A percentile compares a stretch with the other conserved stretches of the same genome.
These are phyloP conservation scores for Penicillium sp. DNA, from an alignment of 2,329 filamentous ascomycete genomes.

Conservation along the genomic window DNA sequence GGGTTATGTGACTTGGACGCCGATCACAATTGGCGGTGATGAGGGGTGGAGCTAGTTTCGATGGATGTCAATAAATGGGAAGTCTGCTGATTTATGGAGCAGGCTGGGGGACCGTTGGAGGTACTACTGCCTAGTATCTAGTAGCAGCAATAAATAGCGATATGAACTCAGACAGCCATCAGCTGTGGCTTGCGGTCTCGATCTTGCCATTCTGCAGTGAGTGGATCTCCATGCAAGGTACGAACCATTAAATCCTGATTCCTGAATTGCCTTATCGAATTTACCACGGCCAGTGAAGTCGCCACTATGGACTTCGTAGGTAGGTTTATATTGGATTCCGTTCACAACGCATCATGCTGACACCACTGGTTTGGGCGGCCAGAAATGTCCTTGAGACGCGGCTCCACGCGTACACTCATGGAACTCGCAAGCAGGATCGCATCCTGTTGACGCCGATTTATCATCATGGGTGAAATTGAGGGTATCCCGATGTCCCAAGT, in stretches of 20 bases:
- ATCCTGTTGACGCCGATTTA: slow-evolving; percentile 23
- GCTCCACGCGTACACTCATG: slow-evolving; percentile 21
- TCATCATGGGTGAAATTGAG: slow-evolving; percentile 24
- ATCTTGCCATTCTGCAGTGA: slow-evolving; percentile 14
- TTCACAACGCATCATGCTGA: neutral
- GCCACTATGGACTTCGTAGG: slow-evolving; percentile 32
- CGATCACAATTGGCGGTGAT: slow-evolving; percentile 17
- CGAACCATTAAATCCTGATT: neutral
- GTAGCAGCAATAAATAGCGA: neutral
- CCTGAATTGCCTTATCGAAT: too few species aligned
- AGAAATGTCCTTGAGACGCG: slow-evolving; percentile 23
- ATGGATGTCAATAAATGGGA: neutral
- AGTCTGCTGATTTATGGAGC: too few species aligned
- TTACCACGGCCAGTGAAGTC: slow-evolving; percentile 39
- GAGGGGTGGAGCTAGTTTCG: slow-evolving; percentile 6
- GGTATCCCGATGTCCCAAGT: slow-evolving; percentile 26
- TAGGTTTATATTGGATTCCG: slow-evolving; percentile 2
- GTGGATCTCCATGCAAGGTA: slow-evolving; percentile 19
- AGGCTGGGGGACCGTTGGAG: too few species aligned
- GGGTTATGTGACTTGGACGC: slow-evolving; percentile 16
- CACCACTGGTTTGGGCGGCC: slow-evolving; percentile 10
- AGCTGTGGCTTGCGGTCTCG: slow-evolving; percentile 12
- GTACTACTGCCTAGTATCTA: neutral
- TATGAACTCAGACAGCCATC: slow-evolving; percentile 12
- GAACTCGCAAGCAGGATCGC: slow-evolving; percentile 22